Evolutionary conservation across 768 basidiomycete genomes (phyloP).

Genomic region (Leccinum subtestaceum): DNA sequence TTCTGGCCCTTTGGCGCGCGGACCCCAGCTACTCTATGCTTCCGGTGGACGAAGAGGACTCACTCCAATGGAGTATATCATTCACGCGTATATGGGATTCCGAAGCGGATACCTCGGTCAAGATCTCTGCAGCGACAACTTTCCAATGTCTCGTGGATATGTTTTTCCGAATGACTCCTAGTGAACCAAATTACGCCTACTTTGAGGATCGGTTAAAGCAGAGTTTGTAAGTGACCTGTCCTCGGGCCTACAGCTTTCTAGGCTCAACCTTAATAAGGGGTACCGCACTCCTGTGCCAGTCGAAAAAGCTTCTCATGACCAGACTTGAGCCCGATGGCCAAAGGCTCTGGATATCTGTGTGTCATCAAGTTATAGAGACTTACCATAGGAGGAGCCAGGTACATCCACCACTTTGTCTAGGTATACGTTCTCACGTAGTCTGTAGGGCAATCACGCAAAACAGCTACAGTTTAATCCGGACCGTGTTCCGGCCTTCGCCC

Average conservation of each 20-base stretch:
- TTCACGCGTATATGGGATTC: conserved; percentile 59
- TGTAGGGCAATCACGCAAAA: conserved; percentile 43
- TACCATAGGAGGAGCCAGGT: conserved; percentile 52
- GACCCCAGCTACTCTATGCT: conserved; percentile 54
- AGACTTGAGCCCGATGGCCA: conserved; percentile 61
- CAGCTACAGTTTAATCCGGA: conserved; percentile 48
- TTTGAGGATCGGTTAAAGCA: conserved; percentile 45
- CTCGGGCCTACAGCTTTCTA: not conserved
- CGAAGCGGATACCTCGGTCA: conserved; percentile 60
- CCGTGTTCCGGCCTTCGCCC: conserved; percentile 60
- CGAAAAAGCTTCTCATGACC: conserved; percentile 56
- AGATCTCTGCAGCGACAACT: conserved; percentile 55
- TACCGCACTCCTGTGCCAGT: conserved; percentile 41
- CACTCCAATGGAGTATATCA: conserved; percentile 46
- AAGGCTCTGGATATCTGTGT: conserved; percentile 65
- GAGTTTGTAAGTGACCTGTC: conserved; percentile 42
- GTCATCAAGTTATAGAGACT: conserved; percentile 56
- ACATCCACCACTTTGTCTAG: conserved; percentile 12
- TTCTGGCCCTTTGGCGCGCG: conserved; percentile 68
- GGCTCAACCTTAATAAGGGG: conserved; percentile 15
- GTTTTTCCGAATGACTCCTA: conserved; percentile 42
- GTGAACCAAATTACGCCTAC: conserved; percentile 36
- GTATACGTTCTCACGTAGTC: conserved; percentile 6
- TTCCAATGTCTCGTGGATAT: conserved; percentile 45
- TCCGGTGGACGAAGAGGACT: conserved; percentile 39